Base-by-base conservation (phyloP, 441 rosid genomes). In the Erysimum cheiri region DNA sequence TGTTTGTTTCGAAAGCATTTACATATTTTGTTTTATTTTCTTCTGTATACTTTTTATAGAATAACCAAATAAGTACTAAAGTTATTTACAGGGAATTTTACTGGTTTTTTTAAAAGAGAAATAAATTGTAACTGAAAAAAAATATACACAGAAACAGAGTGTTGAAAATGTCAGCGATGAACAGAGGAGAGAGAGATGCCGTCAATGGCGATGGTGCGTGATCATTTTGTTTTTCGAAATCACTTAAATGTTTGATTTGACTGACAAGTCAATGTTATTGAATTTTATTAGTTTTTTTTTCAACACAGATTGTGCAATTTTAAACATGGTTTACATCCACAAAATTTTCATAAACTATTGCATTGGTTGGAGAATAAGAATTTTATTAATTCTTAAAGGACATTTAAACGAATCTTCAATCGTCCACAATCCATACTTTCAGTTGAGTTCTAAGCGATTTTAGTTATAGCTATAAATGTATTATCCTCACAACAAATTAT, bases 211-310 rank as follows among this genome's bases (percentile, higher is more conserved):
- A 57, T 31, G 41, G 41, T 41, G 53, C 55, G 28, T 44, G 32
- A 67, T 67, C 54, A 67, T 67, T 64, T 43, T 33, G 33, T n/a
- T 36, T 69, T 11, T 54, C 24, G 44, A 71, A 31, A 53, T 43
- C 43, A 43, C 4, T 55, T 22, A 62, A 62, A 54, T 62, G 48
- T 28, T 53, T 71, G 56, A 62, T 62, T 62, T 62, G 75, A 71
- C 31, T 54, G 76, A 72, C 64, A 36, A 44, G 58, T 44, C 76
- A 17, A 32, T 33, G 11, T 52, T 43, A 7, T 61, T 52, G 37
- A 1, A 22, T 22, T 22, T 22, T 22, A 22, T 22, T 22, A 19
- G 1, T 19, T 1, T 1, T 19, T 19, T 19, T 1, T 22, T 2
- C 24, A 22, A 22, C 24, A 22, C 24, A 22, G 24, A 22, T n/a